A percentile compares a stretch with the other conserved stretches of the same genome.
phyloP scores from a whole-genome alignment of 1,139 yeast species.

The Candida gigantensis region DNA sequence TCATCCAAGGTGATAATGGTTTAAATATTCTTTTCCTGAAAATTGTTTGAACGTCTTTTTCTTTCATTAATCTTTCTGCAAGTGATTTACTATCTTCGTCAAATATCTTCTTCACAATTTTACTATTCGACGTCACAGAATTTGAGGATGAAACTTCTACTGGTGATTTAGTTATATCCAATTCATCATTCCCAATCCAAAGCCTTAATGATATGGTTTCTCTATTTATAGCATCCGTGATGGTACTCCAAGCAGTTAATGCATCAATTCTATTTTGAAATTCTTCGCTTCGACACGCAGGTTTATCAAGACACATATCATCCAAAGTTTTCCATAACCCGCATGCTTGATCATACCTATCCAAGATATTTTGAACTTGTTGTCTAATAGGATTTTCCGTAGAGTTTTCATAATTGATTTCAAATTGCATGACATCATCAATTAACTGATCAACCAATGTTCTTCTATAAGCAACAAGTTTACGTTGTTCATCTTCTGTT shows the following conservation, averaged over 20 bases:
- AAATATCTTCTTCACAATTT: constrained; percentile 43
- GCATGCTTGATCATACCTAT: constrained; percentile 67
- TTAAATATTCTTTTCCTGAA: constrained; percentile 61
- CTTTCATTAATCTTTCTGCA: constrained; percentile 85
- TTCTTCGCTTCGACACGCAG: constrained; percentile 63
- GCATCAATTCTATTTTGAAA: constrained; percentile 74
- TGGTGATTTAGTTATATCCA: constrained; percentile 55
- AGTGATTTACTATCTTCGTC: constrained; percentile 65
- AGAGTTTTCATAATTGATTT: constrained; percentile 45
- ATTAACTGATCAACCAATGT: constrained; percentile 73
- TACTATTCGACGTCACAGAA: constrained; percentile 30
- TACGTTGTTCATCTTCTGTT: constrained; percentile 76
- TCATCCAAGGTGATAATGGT: constrained; percentile 70
- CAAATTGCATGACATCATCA: constrained; percentile 69
- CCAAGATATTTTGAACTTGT: constrained; percentile 60
- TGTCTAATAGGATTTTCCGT: constrained; percentile 32
- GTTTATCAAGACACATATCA: constrained; percentile 79
- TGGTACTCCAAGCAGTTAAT: constrained; percentile 79
- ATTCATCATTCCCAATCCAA: constrained; percentile 82
- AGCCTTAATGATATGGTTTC: constrained; percentile 56
- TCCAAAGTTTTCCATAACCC: constrained; percentile 78
- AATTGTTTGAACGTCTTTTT: constrained; percentile 74
- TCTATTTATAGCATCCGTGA: constrained; percentile 66
- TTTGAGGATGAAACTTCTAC: constrained; percentile 23
- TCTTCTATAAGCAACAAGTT: constrained; percentile 69